Evolutionary conservation across 306 rosid genomes (phyloP), one percentile per base, ranked within the genome.

Genomic region (Mucuna pruriens): DNA sequence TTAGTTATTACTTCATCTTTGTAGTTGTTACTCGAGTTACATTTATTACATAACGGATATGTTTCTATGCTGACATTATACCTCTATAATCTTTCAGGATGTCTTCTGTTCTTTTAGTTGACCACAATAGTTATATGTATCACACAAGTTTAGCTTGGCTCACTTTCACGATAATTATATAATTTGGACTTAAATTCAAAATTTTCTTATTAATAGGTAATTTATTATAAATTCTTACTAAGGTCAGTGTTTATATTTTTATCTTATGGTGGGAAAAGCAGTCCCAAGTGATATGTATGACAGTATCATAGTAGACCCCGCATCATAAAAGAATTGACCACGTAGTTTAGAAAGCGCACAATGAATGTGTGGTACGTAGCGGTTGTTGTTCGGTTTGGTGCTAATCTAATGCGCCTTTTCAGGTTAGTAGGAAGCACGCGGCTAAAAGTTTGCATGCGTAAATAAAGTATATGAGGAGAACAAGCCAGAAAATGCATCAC

Each of bases 281-380:
- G 17, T 52, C 7, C 60, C 60, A 19, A 19, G 60, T 52, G 1
- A 62, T 8, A 63, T 33, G 22, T 16, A 64, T 64, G 25, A 64
- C 25, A 23, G 19, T 6, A 61, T 9, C 10, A 61, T 1, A 11
- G 49, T 39, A 40, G 52, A 42, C 5, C n/a, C 36, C 12, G 10
- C 9, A 6, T 4, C 2, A 12, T 15, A 4, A 63, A 20, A 46
- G 6, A 52, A 67, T 6, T 12, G 1, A 20, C 16, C 15, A 3
- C 29, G 6, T 42, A 23, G 19, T 82, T 75, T 75, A 71, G 54
- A 38, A 69, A 66, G 45, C 19, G 82, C 84, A 79, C 76, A 51
- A 67, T 61, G 71, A 75, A 82, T 31, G 55, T 74, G 65, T 2
- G 58, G 51, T 74, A 13, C 23, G 16, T 9, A 22, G 29, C 42